Evolutionary conservation across 768 basidiomycete genomes (phyloP).

Genomic region (Mycena polygramma): DNA sequence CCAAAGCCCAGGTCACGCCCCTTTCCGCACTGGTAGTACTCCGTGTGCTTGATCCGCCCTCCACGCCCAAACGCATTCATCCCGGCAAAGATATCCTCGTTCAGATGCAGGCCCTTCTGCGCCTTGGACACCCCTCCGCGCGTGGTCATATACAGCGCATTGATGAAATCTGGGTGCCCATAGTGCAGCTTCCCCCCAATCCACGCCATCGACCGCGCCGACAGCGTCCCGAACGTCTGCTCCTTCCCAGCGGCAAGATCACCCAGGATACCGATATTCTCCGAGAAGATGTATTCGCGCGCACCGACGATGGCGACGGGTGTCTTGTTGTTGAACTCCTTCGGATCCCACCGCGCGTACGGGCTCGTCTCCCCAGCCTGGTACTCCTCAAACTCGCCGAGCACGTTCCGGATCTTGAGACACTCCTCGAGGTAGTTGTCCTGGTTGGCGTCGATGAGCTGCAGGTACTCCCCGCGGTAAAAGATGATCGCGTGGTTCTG

Average conservation of each 20-base stretch:
- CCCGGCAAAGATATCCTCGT: conserved; percentile 99
- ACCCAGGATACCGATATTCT: conserved; percentile 99
- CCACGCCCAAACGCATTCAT: conserved; percentile 99
- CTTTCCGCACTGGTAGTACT: conserved; percentile 99
- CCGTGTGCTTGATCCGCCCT: conserved; percentile 97
- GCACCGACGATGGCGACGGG: conserved; percentile 99
- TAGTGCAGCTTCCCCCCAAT: conserved; percentile 99
- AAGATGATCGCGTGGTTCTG: conserved; percentile 99
- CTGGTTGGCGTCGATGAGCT: conserved; percentile 99
- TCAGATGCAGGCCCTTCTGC: conserved; percentile 98
- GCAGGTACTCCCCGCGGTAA: conserved; percentile 98
- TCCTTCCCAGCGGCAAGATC: conserved; percentile 99
- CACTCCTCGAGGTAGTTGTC: conserved; percentile 99
- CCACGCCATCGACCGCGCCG: conserved; percentile 95
- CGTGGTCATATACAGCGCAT: conserved; percentile 97
- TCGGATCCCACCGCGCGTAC: conserved; percentile 90
- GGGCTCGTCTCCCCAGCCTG: conserved; percentile 87
- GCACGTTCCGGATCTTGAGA: conserved; percentile 97
- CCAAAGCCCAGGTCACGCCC: conserved; percentile 99
- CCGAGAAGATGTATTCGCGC: conserved; percentile 99
- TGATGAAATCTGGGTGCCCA: conserved; percentile 99
- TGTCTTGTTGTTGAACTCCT: conserved; percentile 86
- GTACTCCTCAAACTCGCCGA: conserved; percentile 98
- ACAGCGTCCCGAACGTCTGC: conserved; percentile 98
- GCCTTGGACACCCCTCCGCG: conserved; percentile 99